A percentile compares a stretch with the other conserved stretches of the same genome.
phyloP scores from a whole-genome alignment of 495 filamentous ascomycete species.

The Choiromyces venosus region DNA sequence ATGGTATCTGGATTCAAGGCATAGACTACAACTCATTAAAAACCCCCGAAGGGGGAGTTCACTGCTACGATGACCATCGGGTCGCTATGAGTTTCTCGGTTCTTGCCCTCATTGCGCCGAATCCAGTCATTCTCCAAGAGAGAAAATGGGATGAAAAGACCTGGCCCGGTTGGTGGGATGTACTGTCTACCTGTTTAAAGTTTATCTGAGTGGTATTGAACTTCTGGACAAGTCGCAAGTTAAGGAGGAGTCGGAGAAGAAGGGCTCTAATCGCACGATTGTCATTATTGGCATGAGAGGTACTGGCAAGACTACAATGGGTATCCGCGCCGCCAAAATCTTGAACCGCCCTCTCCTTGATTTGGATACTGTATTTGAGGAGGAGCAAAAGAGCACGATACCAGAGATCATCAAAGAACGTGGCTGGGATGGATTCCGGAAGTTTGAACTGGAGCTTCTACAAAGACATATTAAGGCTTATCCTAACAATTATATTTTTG shows the following conservation, averaged over 20 bases:
- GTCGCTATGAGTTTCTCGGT: slow-evolving; percentile 98
- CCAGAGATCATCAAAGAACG: slow-evolving; percentile 71
- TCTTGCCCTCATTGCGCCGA: slow-evolving; percentile 68
- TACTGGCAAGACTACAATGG: slow-evolving; percentile 91
- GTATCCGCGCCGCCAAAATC: slow-evolving; percentile 69
- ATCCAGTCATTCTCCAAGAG: slow-evolving; percentile 72
- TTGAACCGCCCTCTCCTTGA: slow-evolving; percentile 76
- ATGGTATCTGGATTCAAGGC: slow-evolving; percentile 83
- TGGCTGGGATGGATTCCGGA: slow-evolving; percentile 86
- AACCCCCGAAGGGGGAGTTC: slow-evolving; percentile 62
- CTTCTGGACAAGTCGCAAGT: slow-evolving; percentile 43
- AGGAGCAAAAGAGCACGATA: slow-evolving; percentile 63
- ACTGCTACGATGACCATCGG: slow-evolving; percentile 96
- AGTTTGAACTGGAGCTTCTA: slow-evolving; percentile 71
- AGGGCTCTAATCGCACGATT: slow-evolving; percentile 54
- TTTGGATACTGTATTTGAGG: slow-evolving; percentile 80
- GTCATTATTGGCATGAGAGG: slow-evolving; percentile 98
- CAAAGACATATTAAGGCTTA: slow-evolving; percentile 66
- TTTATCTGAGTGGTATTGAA: slow-evolving; percentile 66
- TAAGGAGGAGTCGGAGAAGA: slow-evolving; percentile 43
- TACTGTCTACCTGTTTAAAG: slow-evolving; percentile 64
- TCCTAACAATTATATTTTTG: slow-evolving; percentile 72
- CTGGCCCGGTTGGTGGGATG: slow-evolving; percentile 99
- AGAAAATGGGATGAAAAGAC: slow-evolving; percentile 94
- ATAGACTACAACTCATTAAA: slow-evolving; percentile 56